Evolutionary conservation across 257 asterid species (phyloP), one percentile per base, ranked within the genome.

Genomic region (Solanum paucissectum): DNA sequence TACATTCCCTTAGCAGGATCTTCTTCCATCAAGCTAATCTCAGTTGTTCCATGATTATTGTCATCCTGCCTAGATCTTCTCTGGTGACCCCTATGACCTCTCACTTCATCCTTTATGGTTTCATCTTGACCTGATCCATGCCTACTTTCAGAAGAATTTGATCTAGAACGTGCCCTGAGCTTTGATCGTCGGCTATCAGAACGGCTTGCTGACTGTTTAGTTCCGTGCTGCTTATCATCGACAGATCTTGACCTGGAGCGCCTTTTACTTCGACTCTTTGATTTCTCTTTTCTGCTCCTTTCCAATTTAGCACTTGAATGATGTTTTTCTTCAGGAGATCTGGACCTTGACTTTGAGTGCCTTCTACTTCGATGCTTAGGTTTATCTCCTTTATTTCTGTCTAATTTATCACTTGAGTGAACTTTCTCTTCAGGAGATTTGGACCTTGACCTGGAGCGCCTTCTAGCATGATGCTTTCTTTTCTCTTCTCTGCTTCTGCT

Each of bases 381-480:
- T 86, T 93, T 96, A 72, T 91, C 94, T 85, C 87, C 98, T 91
- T 90, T 92, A 88, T 89, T 92, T 90, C 89, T 91, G 88, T 76
- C 86, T 44, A 55, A 1, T 46, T 79, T 87, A 87, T 44, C 55
- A 90, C 87, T 90, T 75, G 91, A 72, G 27, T 62, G 93, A 86
- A 88, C 92, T 90, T 89, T 94, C 89, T 91, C 93, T 89, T 91
- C 98, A 27, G 79, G 91, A 74, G 98, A 93, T 86, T 90, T 90
- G 64, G 97, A 94, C 91, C 93, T 90, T 52, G 98, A 94, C 91
- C 92, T 82, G 89, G 87, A 94, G 62, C 90, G 92, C 92, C 87
- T 93, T 85, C 87, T 93, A 66, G 90, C 94, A 46, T 64, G 88
- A 85, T 90, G 83, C 87, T 90, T 94, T 52, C 93, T 89, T 88